phyloP scores from a whole-genome alignment of 345 rosid genomes.

The Rhodomyrtus tomentosa region DNA sequence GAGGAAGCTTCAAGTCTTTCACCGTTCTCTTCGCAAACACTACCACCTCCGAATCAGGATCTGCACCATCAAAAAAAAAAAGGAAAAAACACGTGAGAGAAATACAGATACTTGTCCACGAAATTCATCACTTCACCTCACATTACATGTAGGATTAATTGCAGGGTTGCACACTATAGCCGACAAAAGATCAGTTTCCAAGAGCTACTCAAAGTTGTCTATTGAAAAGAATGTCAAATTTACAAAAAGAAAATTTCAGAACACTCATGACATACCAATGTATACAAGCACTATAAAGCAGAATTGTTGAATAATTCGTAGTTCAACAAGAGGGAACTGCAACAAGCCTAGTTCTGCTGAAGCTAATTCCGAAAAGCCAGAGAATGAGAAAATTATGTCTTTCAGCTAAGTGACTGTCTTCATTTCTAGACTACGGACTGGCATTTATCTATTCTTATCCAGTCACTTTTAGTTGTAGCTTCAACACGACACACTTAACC shows the following conservation, averaged over 20 bases:
- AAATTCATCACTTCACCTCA: not conserved
- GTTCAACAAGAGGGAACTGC: not conserved
- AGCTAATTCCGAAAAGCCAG: not conserved
- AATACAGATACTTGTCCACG: not conserved
- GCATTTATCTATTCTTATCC: not conserved
- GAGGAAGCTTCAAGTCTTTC: conserved; percentile 88
- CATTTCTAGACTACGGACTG: not conserved
- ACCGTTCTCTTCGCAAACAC: conserved; percentile 82
- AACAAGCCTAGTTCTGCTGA: not conserved
- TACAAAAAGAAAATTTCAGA: not conserved
- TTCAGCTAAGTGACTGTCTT: not conserved
- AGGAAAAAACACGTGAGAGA: not conserved
- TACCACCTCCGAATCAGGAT: conserved; percentile 82
- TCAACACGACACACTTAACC: not conserved
- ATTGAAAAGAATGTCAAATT: not conserved
- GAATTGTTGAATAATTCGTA: not conserved
- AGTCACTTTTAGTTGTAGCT: not conserved
- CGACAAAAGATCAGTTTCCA: not conserved
- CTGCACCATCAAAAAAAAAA: conserved; percentile 7
- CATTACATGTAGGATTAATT: not conserved
- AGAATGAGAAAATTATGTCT: not conserved
- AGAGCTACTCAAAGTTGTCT: not conserved
- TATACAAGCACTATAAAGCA: not conserved
- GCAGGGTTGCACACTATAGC: not conserved
- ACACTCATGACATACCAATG: not conserved